Conservation (phyloP, 169 alveolate genomes). For the Ichthyophthirius multifiliis region DNA sequence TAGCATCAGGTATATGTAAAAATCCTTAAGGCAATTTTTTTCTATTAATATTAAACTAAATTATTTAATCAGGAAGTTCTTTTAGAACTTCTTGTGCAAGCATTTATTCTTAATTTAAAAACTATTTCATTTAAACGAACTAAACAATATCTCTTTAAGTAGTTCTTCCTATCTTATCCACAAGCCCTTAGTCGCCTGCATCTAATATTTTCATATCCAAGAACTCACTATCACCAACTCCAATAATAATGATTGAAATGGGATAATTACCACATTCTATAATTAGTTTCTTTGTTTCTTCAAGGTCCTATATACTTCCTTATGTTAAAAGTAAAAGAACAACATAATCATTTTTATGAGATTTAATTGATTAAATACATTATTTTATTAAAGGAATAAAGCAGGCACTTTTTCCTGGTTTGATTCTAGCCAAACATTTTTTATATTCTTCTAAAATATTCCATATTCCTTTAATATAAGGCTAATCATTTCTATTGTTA, state of each 20-base stretch:
- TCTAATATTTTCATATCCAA: slow-evolving; percentile 71
- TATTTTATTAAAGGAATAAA: slow-evolving; percentile 40
- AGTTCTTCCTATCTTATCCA: slow-evolving; percentile 48
- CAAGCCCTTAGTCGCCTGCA: slow-evolving; percentile 74
- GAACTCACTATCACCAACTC: slow-evolving; percentile 83
- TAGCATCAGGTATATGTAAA: neutral
- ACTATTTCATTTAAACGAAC: slow-evolving; percentile 57
- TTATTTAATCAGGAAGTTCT: slow-evolving; percentile 62
- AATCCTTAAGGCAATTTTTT: neutral
- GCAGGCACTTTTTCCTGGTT: no score
- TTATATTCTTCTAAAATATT: no score
- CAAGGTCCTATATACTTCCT: slow-evolving; percentile 79
- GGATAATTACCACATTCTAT: slow-evolving; percentile 72
- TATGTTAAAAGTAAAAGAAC: slow-evolving; percentile 77
- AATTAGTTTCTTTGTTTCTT: slow-evolving; percentile 58
- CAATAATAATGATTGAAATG: slow-evolving; percentile 78
- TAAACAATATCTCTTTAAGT: slow-evolving; percentile 80
- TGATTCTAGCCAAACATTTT: no score
- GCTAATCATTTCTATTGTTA: neutral
- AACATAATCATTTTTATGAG: slow-evolving; percentile 44
- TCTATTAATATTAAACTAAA: slow-evolving; percentile 25
- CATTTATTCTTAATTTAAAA: slow-evolving; percentile 3
- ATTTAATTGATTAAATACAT: no score
- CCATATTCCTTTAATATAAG: neutral
- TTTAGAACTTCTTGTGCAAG: slow-evolving; percentile 58